phyloP scores from a whole-genome alignment of 768 basidiomycete genomes.

The Floccularia luteovirens region DNA sequence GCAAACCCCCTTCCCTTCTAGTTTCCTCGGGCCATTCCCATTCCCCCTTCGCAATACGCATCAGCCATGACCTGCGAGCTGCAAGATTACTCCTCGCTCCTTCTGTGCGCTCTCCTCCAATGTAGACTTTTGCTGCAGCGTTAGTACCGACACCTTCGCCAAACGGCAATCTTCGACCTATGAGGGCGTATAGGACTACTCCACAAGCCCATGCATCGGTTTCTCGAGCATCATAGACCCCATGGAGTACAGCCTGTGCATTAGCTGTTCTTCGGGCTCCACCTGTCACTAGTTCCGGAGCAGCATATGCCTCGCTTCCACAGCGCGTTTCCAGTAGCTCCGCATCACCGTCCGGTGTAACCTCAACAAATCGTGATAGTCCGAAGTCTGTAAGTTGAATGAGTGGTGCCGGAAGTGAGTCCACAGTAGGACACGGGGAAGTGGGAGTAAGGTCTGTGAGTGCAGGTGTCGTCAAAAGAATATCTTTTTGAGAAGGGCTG shows the following conservation, averaged over 20 bases:
- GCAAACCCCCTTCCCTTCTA: constrained; percentile 4
- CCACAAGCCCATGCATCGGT: constrained; percentile 91
- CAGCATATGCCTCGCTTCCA: constrained; percentile 85
- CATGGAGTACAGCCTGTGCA: not conserved
- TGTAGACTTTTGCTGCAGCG: constrained; percentile 18
- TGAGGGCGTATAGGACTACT: constrained; percentile 77
- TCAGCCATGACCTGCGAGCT: constrained; percentile 51
- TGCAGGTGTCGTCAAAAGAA: constrained; percentile 53
- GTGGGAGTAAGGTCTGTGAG: constrained; percentile 12
- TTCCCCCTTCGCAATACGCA: constrained; percentile 76
- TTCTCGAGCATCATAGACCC: constrained; percentile 71
- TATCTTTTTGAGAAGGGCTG: constrained; percentile 37
- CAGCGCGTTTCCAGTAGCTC: constrained; percentile 68
- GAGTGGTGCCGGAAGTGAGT: constrained; percentile 40
- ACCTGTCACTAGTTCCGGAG: constrained; percentile 64
- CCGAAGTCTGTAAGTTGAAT: constrained; percentile 88
- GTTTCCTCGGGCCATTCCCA: constrained; percentile 55
- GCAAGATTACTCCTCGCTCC: constrained; percentile 18
- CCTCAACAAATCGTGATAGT: constrained; percentile 77
- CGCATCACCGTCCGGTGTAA: constrained; percentile 27
- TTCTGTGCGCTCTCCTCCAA: constrained; percentile 31
- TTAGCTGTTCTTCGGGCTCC: constrained; percentile 10
- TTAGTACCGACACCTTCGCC: constrained; percentile 46
- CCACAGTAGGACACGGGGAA: constrained; percentile 17
- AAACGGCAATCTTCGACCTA: constrained; percentile 69